Evolutionary conservation across 176 grass and related monocot genomes (phyloP).

Genomic region (Bothriochloa decipiens): DNA sequence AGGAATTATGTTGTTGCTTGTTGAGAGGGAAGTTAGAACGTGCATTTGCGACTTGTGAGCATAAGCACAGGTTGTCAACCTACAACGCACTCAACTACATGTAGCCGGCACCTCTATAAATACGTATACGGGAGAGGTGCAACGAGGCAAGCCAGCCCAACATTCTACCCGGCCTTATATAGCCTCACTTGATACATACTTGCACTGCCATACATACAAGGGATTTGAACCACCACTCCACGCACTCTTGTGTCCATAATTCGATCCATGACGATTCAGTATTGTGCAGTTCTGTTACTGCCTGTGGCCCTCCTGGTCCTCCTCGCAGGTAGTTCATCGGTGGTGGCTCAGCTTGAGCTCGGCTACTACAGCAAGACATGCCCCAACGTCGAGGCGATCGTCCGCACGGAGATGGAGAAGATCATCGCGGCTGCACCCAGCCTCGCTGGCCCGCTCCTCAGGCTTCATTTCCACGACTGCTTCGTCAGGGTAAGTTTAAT

Average conservation of each 20-base stretch:
- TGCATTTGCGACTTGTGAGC: not conserved
- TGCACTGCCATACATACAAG: no score
- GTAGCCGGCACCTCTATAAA: no score
- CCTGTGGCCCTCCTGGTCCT: not conserved
- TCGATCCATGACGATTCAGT: no score
- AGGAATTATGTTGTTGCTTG: not conserved
- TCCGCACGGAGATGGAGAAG: conserved; percentile 56
- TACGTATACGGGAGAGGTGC: no score
- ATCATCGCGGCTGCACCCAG: conserved; percentile 38
- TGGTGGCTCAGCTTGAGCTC: conserved; percentile 38
- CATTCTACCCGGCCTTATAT: no score
- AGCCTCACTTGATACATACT: no score
- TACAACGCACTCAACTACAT: not conserved
- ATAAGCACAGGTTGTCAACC: not conserved
- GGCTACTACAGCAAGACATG: conserved; percentile 65
- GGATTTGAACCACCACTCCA: no score
- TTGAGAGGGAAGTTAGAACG: not conserved
- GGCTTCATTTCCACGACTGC: conserved; percentile 77
- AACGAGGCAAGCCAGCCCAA: no score
- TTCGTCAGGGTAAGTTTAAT: conserved; percentile 53
- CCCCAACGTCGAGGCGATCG: conserved; percentile 54
- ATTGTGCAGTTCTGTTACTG: not conserved
- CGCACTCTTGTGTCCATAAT: no score
- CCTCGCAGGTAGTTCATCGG: not conserved
- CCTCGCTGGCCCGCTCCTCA: conserved; percentile 60